A percentile compares a stretch with the other conserved stretches of the same genome.
Evolutionary conservation across 2,329 filamentous ascomycete genomes (phyloP).

Genomic region (Periconia sp.): DNA sequence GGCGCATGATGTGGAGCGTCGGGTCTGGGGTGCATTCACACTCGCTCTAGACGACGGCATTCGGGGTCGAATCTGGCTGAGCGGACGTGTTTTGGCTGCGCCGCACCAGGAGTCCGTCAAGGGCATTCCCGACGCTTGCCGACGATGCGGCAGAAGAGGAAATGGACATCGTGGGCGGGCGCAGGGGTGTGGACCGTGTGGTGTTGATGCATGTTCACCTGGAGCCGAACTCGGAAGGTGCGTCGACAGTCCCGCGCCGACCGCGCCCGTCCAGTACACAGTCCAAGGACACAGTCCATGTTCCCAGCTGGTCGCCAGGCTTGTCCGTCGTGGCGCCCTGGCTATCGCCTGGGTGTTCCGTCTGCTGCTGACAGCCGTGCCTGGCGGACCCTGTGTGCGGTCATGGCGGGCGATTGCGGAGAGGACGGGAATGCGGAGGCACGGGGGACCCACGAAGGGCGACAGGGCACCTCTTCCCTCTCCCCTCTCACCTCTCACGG

Average conservation of each 20-base stretch:
- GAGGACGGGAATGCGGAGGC: slow-evolving; percentile 18
- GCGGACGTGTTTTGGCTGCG: slow-evolving; percentile 4
- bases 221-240: slow-evolving; percentile 26
- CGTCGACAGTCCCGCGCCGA: slow-evolving; percentile 13
- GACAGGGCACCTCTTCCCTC: too few relatives aligned
- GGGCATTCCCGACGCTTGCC: slow-evolving; percentile 20
- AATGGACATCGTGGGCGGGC: slow-evolving; percentile 4
- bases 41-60: background rate
- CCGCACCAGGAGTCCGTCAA: slow-evolving; percentile 12
- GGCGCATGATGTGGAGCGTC: slow-evolving; percentile 24
- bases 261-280: too few relatives aligned
- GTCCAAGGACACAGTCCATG: too few relatives aligned
- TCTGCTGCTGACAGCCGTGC: slow-evolving; percentile 10
- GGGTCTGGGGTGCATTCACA: slow-evolving; percentile 26
- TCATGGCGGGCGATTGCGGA: slow-evolving; percentile 17
- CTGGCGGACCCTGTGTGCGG: slow-evolving; percentile 5
- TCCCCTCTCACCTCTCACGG: too few relatives aligned
- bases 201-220: background rate
- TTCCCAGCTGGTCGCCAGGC: too few relatives aligned
- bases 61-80: slow-evolving; percentile 5
- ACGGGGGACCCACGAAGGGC: too few relatives aligned
- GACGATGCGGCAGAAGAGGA: slow-evolving; percentile 11
- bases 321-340: too few relatives aligned
- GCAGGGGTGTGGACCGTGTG: slow-evolving; percentile 4
- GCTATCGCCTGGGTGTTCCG: too few relatives aligned